These are phyloP conservation scores for Combretum micranthum DNA, from an alignment of 345 rosid species.

Conservation along the genomic window DNA sequence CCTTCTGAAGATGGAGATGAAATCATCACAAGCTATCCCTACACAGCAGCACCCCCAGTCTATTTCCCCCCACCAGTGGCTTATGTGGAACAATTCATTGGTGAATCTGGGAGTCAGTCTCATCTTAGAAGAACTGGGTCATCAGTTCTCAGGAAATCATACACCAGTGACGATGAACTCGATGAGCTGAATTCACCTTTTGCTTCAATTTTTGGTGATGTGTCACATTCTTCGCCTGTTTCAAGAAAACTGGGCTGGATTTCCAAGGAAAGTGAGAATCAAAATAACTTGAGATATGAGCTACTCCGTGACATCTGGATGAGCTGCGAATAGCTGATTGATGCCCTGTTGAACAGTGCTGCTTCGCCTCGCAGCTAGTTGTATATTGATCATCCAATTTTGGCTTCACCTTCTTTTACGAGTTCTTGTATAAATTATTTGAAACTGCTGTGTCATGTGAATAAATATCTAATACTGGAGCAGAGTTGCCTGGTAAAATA, in stretches of 20 bases:
- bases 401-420: not conserved
- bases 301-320: constrained; percentile 80
- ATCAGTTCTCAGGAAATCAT: constrained; percentile 55
- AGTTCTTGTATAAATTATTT: not conserved
- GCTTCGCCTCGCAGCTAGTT: not conserved
- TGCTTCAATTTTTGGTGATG: constrained; percentile 41
- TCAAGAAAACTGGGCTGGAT: constrained; percentile 23
- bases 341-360: not conserved
- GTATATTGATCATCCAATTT: constrained; percentile 17
- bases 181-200: constrained; percentile 73
- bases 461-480: too few species aligned
- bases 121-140: constrained; percentile 55
- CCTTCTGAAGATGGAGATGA: constrained; percentile 28
- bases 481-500: too few species aligned
- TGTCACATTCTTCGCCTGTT: constrained; percentile 21
- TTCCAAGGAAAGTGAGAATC: constrained; percentile 28
- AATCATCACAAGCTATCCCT: constrained; percentile 41
- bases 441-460: not conserved
- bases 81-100: constrained; percentile 31
- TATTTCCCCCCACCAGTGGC: constrained; percentile 61
- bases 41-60: constrained; percentile 45
- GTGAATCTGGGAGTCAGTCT: constrained; percentile 33
- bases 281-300: constrained; percentile 45
- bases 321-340: constrained; percentile 32
- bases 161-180: constrained; percentile 87